Conservation (phyloP, 257 asterid species). For the Fraxinus americana region DNA sequence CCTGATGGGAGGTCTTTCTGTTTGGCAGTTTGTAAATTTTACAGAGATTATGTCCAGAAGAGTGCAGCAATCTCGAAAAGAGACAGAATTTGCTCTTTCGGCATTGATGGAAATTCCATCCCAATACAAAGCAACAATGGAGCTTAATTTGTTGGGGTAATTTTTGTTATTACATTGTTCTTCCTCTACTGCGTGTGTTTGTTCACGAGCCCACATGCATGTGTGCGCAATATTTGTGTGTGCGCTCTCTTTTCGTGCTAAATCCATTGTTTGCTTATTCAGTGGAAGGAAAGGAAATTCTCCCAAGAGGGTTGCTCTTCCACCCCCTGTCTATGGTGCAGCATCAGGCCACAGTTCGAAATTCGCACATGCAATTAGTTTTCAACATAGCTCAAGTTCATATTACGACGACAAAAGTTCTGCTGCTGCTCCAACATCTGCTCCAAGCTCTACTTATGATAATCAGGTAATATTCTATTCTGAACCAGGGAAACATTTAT, state of each 20-base stretch:
- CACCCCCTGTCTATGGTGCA: conserved; percentile 71
- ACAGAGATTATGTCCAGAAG: conserved; percentile 87
- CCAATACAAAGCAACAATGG: conserved; percentile 95
- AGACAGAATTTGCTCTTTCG: conserved; percentile 91
- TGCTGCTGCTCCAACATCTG: conserved; percentile 43
- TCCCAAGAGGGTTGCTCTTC: conserved; percentile 69
- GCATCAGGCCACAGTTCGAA: conserved; percentile 43
- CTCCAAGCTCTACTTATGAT: conserved; percentile 60
- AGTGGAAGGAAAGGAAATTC: conserved; percentile 58
- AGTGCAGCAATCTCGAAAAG: conserved; percentile 66
- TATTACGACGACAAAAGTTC: conserved; percentile 28
- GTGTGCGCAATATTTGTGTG: background rate
- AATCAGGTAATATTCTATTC: conserved; percentile 50
- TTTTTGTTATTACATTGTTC: background rate
- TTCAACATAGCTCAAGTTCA: conserved; percentile 49
- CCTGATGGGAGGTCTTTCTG: conserved; percentile 20
- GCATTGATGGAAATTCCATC: conserved; percentile 94
- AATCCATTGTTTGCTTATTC: conserved; percentile 17
- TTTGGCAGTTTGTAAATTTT: conserved; percentile 85
- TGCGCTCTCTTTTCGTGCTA: background rate
- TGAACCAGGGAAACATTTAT: background rate
- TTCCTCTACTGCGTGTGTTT: background rate
- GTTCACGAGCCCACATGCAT: background rate
- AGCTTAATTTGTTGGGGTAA: conserved; percentile 89
- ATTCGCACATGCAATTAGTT: conserved; percentile 48